Evolutionary conservation across 768 basidiomycete species (phyloP), one percentile per base, ranked within the genome.

Genomic region (Astraeus odoratus): DNA sequence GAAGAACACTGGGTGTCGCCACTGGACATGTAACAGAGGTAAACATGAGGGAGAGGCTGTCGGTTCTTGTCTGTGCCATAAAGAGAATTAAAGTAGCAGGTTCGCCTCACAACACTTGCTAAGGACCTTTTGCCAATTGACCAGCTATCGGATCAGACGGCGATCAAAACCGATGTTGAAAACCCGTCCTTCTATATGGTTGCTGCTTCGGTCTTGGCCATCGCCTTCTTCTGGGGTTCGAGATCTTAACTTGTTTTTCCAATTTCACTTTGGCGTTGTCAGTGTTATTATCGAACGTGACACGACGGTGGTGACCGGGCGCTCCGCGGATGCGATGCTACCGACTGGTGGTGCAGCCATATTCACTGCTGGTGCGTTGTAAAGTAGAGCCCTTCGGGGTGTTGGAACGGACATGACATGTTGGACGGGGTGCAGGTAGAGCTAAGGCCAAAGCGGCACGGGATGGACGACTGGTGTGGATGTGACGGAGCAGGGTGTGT

Each of bases 341-440:
- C 83, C 85, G 2, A 81, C 67, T 62, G 79, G 81, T 6, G 84
- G 83, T 1, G 72, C 73, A 5, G 69, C 59, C 1, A 86, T 77
- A 42, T 58, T 83, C 31, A 84, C 79, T 50, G 85, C 52, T 6
- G 83, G 81, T 0, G 77, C 75, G 22, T 66, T 72, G 3, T 75
- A 69, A 12, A 78, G 73, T 20, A 91, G 63, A 0, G 83, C 8
- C 85, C 86, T 46, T 87, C 80, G 0, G 95, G 95, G 60, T 99
- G 95, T 50, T 87, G 80, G 74, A 85, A 99, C n/a, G 80, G 66
- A 63, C 95, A 98, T 51, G 80, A 75, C 26, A 81, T 79, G 39
- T 70, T 66, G 22, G 77, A 74, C 12, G 83, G 78, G 3, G 83
- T 86, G 60, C 88, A 89, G 1, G 75, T 71, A 16, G 73, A 68